phyloP scores from a whole-genome alignment of 176 grass and related monocot genomes.

The Carex scoparia region DNA sequence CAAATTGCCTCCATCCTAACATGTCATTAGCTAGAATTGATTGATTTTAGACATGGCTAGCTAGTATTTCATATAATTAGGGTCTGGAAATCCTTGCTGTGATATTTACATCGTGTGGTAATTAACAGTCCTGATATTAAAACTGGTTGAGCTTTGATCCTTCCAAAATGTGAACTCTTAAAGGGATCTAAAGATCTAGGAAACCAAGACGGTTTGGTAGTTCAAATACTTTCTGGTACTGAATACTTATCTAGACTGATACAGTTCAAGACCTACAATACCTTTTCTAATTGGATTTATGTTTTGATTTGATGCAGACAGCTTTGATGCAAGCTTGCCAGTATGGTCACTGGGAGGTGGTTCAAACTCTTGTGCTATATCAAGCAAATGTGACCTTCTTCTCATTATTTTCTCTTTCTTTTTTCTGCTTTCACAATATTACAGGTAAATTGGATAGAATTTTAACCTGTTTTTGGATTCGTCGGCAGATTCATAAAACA shows the following conservation, averaged over 20 bases:
- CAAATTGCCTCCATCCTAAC: not conserved
- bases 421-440: not conserved
- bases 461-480: conserved; percentile 8
- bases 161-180: not conserved
- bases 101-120: not conserved
- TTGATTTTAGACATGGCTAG: not conserved
- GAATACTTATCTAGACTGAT: not conserved
- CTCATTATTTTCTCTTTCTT: not conserved
- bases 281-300: conserved; percentile 17
- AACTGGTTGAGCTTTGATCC: not conserved
- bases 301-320: conserved; percentile 50
- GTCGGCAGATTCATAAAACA: conserved; percentile 68
- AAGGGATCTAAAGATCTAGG: conserved; percentile 3
- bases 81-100: not conserved
- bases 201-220: not conserved
- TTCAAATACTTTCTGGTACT: not conserved
- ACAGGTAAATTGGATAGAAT: not conserved
- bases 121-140: not conserved
- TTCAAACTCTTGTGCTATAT: conserved; percentile 88
- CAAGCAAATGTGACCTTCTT: conserved; percentile 64
- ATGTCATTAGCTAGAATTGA: not conserved
- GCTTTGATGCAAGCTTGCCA: conserved; percentile 99
- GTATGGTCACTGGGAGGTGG: conserved; percentile 95
- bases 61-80: not conserved
- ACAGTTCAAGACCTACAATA: not conserved